Evolutionary conservation across 495 filamentous ascomycete species (phyloP), one percentile per base, ranked within the genome.

Genomic region (Neurospora sp.): DNA sequence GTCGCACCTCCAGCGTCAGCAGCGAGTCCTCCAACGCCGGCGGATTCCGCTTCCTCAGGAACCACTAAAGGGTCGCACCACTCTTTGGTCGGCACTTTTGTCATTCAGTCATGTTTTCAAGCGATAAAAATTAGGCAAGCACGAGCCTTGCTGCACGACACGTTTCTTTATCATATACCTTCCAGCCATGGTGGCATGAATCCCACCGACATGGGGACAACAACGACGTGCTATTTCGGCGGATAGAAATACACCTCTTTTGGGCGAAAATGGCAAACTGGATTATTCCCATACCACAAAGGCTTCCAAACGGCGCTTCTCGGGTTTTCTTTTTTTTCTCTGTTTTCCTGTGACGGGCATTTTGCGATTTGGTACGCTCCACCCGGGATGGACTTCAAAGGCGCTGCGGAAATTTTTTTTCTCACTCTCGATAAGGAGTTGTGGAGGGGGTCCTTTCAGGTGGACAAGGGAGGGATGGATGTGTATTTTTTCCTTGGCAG

Each of bases 11-110:
- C 41, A 81, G 78, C 76, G 74, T 80, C 69, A 80, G 79, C 78
- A 79, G 78, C 73, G 76, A 81, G 66, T 78, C 77, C n/a, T 77
- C 76, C 74, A 80, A 79, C 27, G 27, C 23, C 74, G 72, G 39
- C 70, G 70, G 71, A 12, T 69, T 78, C 46, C 83, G 84, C 72
- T 84, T 86, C 83, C 82, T 87, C 66, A 84, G 83, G 77, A 83
- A 79, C 71, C 82, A 80, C 71, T 75, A 80, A 82, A 78, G 79
- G 77, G 11, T 31, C 23, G 46, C 49, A 60, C 11, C 49, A 14
- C 49, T 27, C 20, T 60, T 78, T 85, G 77, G 82, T 83, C 39
- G 81, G 79, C 14, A 81, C 38, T 72, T 70, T 70, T 23, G 72
- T 41, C 71, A 46, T 35, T 73, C 66, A 39, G 16, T 38, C 71